Conservation (phyloP, 164 flowering plant species). For the Magnolia changhungtana region DNA sequence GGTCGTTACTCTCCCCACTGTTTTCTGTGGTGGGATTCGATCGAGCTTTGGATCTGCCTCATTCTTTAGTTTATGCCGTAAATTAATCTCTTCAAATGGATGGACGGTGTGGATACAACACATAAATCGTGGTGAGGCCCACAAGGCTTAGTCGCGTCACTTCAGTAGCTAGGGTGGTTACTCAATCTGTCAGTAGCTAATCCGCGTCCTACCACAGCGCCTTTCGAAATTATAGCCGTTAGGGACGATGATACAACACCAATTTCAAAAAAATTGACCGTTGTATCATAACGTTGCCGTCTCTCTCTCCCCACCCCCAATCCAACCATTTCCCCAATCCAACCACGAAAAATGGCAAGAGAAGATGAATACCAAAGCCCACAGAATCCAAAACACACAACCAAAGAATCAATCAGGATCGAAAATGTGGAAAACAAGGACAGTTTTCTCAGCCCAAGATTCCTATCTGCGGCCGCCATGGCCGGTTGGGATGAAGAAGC, state of each 20-base stretch:
- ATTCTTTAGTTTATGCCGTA: no score
- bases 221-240: no score
- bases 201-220: no score
- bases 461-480: slow-evolving; percentile 78
- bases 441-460: slow-evolving; percentile 61
- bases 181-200: no score
- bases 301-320: slow-evolving; percentile 5
- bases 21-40: no score
- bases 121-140: no score
- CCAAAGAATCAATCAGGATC: background rate
- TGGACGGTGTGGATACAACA: no score
- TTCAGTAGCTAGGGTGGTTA: no score
- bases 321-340: background rate
- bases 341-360: slow-evolving; percentile 9
- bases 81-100: no score
- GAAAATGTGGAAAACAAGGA: slow-evolving; percentile 23
- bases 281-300: slow-evolving; percentile 8
- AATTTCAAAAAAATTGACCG: slow-evolving; percentile 33
- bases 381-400: slow-evolving; percentile 12
- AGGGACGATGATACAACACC: background rate
- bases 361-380: slow-evolving; percentile 23
- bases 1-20: no score
- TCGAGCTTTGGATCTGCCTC: no score
- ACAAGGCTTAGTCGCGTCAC: no score
- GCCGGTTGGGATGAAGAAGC: slow-evolving; percentile 97